These are phyloP conservation scores for Tulasnella sp. DNA, from an alignment of 768 basidiomycete species.

Conservation along the genomic window DNA sequence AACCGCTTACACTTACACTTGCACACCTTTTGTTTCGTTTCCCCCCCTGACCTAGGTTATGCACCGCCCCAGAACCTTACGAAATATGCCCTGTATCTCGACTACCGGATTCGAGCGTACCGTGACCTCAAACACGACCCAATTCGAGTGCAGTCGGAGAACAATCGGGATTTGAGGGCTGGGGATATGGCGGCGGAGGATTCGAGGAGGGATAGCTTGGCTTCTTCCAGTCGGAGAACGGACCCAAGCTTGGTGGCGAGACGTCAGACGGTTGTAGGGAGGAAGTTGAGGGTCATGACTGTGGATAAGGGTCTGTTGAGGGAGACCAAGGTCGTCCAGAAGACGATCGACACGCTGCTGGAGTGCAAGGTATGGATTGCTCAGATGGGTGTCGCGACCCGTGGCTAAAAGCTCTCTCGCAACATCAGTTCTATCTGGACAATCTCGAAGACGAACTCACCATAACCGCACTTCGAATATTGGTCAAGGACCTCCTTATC, in stretches of 20 bases:
- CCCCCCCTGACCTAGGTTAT: constrained; percentile 52
- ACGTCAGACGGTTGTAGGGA: constrained; percentile 53
- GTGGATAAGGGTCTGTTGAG: constrained; percentile 93
- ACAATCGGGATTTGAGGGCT: constrained; percentile 75
- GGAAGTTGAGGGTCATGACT: constrained; percentile 82
- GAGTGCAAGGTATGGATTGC: constrained; percentile 71
- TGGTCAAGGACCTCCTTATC: constrained; percentile 92
- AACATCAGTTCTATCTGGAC: constrained; percentile 78
- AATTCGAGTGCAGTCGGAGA: constrained; percentile 86
- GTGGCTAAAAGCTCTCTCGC: background rate
- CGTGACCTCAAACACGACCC: constrained; percentile 90
- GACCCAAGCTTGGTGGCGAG: constrained; percentile 44
- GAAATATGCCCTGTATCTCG: constrained; percentile 81
- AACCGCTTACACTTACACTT: background rate
- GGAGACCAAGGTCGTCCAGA: constrained; percentile 86
- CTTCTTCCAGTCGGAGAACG: constrained; percentile 33
- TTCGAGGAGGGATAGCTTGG: constrained; percentile 29
- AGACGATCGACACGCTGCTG: constrained; percentile 78
- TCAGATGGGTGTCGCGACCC: background rate
- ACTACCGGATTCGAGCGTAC: constrained; percentile 80
- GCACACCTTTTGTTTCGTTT: no score
- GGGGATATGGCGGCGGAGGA: constrained; percentile 59
- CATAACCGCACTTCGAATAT: constrained; percentile 79
- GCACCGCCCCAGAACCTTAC: constrained; percentile 77
- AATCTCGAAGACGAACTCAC: constrained; percentile 88